A percentile compares a stretch with the other conserved stretches of the same genome.
phyloP scores from a whole-genome alignment of 768 basidiomycete species.

The Agrocybe pediades region DNA sequence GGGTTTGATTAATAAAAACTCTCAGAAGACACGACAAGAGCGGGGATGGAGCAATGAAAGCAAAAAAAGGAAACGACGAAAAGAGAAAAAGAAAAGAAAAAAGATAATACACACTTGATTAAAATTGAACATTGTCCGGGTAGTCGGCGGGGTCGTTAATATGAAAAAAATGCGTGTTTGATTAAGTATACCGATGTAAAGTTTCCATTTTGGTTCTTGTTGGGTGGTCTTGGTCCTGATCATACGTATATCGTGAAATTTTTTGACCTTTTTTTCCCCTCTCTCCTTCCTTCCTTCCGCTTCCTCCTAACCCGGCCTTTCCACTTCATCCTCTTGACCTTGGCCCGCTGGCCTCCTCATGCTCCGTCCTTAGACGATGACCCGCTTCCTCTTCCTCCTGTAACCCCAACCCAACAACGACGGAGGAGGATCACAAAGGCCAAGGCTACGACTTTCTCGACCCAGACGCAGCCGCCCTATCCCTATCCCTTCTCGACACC shows the following conservation, averaged over 20 bases:
- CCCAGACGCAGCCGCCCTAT: background rate
- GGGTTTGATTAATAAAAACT: too few species aligned
- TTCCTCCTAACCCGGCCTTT: too few species aligned
- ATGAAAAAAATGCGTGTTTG: constrained; percentile 1
- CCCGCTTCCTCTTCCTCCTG: too few species aligned
- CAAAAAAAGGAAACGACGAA: constrained; percentile 1
- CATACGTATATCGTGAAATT: constrained; percentile 30
- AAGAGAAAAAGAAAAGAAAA: constrained; percentile 10
- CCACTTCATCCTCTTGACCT: too few species aligned
- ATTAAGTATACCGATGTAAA: background rate
- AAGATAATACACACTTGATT: background rate
- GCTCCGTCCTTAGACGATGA: too few species aligned
- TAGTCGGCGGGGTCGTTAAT: background rate
- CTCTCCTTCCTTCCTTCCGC: too few species aligned
- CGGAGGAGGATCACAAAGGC: too few species aligned
- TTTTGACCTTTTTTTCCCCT: constrained; percentile 14
- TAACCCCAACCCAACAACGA: too few species aligned
- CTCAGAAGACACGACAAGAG: too few species aligned
- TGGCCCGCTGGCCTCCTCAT: too few species aligned
- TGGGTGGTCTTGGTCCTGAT: constrained; percentile 16
- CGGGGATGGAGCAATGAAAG: constrained; percentile 11
- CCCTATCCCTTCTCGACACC: background rate
- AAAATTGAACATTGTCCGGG: background rate
- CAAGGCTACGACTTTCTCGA: too few species aligned
- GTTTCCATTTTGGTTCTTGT: background rate